phyloP scores from a whole-genome alignment of 2,329 filamentous ascomycete species.

The Bisporella sp. region DNA sequence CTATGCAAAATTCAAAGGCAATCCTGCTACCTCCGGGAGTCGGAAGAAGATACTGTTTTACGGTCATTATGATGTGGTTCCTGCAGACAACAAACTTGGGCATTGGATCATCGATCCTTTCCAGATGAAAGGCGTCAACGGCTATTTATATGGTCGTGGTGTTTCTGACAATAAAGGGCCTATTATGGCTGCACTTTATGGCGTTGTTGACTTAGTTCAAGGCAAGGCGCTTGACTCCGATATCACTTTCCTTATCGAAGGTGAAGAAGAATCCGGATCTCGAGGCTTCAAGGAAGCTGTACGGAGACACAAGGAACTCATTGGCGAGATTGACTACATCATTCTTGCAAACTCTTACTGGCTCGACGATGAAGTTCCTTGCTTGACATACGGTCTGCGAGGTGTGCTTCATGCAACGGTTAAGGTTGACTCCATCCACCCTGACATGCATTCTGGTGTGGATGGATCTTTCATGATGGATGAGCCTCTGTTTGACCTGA shows the following conservation, averaged over 20 bases:
- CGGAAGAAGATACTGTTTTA: constrained; percentile 92
- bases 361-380: constrained; percentile 93
- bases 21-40: constrained; percentile 53
- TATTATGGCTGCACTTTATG: constrained; percentile 88
- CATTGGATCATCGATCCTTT: constrained; percentile 91
- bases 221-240: constrained; percentile 81
- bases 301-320: constrained; percentile 69
- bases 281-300: constrained; percentile 84
- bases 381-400: constrained; percentile 86
- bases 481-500: constrained; percentile 87
- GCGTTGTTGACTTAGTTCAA: constrained; percentile 81
- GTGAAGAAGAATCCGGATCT: constrained; percentile 92
- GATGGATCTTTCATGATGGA: constrained; percentile 87
- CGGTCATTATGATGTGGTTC: constrained; percentile 95
- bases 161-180: constrained; percentile 97
- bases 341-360: constrained; percentile 96
- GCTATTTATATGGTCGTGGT: constrained; percentile 92
- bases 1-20: constrained; percentile 78
- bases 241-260: constrained; percentile 90
- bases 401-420: constrained; percentile 92
- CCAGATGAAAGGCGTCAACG: constrained; percentile 79
- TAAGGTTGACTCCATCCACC: constrained; percentile 76
- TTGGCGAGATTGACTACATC: constrained; percentile 90
- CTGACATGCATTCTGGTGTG: constrained; percentile 93
- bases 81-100: constrained; percentile 72